Evolutionary conservation across 2,329 filamentous ascomycete genomes (phyloP).

Genomic region (Botrytis cinerea): DNA sequence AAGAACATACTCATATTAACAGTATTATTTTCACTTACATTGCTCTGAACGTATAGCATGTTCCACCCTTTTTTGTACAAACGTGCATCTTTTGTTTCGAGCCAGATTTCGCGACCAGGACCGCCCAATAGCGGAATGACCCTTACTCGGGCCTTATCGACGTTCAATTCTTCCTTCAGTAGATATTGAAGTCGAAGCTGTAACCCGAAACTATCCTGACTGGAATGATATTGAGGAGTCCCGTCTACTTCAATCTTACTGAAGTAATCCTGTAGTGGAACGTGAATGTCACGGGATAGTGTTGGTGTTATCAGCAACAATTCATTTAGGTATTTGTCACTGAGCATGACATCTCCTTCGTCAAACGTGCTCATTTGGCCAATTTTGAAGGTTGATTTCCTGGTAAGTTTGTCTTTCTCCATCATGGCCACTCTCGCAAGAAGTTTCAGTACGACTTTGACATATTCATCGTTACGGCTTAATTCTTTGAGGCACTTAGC

Average conservation of each 20-base stretch:
- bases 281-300: slow-evolving; percentile 61
- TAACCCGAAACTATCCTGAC: slow-evolving; percentile 74
- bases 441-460: slow-evolving; percentile 72
- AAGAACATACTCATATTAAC: slow-evolving; percentile 32
- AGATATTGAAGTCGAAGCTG: slow-evolving; percentile 69
- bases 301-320: slow-evolving; percentile 38
- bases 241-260: slow-evolving; percentile 66
- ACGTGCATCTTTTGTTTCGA: slow-evolving; percentile 49
- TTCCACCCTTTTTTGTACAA: slow-evolving; percentile 51
- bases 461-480: slow-evolving; percentile 75
- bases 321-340: slow-evolving; percentile 39
- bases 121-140: slow-evolving; percentile 58
- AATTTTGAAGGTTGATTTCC: slow-evolving; percentile 39
- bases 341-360: slow-evolving; percentile 29
- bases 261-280: slow-evolving; percentile 75
- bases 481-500: slow-evolving; percentile 78
- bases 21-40: slow-evolving; percentile 42
- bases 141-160: slow-evolving; percentile 66
- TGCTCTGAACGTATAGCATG: slow-evolving; percentile 49
- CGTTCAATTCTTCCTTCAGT: slow-evolving; percentile 66
- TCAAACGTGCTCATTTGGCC: slow-evolving; percentile 24
- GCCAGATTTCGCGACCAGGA: slow-evolving; percentile 66
- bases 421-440: slow-evolving; percentile 65
- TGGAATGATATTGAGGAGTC: slow-evolving; percentile 67
- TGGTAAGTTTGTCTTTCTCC: slow-evolving; percentile 52